Conservation (phyloP, 2,329 filamentous ascomycete genomes). For the Penicillium crustosum region DNA sequence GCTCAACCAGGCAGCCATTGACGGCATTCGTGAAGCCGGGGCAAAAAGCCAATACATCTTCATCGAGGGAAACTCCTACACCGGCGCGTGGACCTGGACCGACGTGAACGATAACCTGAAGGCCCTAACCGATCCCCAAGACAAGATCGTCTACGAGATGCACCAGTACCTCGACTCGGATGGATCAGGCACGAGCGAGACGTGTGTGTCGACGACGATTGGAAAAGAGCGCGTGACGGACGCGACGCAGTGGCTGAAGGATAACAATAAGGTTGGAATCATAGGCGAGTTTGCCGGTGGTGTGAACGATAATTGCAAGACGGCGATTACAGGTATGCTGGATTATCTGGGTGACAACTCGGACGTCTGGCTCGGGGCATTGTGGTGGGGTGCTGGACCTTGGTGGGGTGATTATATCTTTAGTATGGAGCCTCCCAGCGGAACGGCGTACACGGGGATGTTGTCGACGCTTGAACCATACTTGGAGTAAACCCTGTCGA, state of each 20-base stretch:
- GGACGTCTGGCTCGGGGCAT: slow-evolving; percentile 55
- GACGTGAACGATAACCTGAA: slow-evolving; percentile 46
- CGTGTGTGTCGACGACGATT: slow-evolving; percentile 57
- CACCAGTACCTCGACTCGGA: slow-evolving; percentile 62
- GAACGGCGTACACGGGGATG: slow-evolving; percentile 43
- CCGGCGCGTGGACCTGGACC: slow-evolving; percentile 52
- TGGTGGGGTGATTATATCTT: slow-evolving; percentile 53
- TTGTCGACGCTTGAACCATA: slow-evolving; percentile 30
- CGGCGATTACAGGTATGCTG: slow-evolving; percentile 52
- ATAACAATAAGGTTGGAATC: slow-evolving; percentile 54
- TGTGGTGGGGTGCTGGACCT: slow-evolving; percentile 59
- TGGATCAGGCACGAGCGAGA: slow-evolving; percentile 51
- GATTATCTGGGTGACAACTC: slow-evolving; percentile 49
- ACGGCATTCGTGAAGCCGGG: slow-evolving; percentile 60
- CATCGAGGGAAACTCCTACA: slow-evolving; percentile 56
- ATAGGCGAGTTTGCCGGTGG: slow-evolving; percentile 58
- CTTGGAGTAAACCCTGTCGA: slow-evolving; percentile 1
- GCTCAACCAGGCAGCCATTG: slow-evolving; percentile 65
- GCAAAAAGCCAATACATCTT: slow-evolving; percentile 61
- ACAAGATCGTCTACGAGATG: slow-evolving; percentile 62
- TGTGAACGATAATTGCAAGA: slow-evolving; percentile 51
- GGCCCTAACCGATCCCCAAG: slow-evolving; percentile 51
- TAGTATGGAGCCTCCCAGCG: slow-evolving; percentile 51
- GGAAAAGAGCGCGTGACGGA: slow-evolving; percentile 50
- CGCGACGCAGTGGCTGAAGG: slow-evolving; percentile 56